Evolutionary conservation across 352 stramenopile species (phyloP).

Genomic region (Phytophthora foliorum): DNA sequence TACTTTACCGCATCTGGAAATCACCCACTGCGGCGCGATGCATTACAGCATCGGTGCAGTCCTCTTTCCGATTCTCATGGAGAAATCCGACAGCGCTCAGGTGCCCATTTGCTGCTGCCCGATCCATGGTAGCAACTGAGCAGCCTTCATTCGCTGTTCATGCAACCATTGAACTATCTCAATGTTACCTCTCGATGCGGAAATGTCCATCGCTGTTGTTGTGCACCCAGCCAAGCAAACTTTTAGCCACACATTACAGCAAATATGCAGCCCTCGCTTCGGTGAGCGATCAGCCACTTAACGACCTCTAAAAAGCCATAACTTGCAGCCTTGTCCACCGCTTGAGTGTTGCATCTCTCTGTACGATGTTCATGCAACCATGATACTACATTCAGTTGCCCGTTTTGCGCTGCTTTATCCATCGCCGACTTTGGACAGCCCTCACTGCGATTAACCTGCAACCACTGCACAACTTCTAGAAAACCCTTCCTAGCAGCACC

Average conservation of each 20-base stretch:
- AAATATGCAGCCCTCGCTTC: slow-evolving; percentile 18
- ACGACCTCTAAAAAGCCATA: slow-evolving; percentile 28
- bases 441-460: slow-evolving; percentile 22
- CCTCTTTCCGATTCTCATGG: slow-evolving; percentile 15
- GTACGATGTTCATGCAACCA: slow-evolving; percentile 29
- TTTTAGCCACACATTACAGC: slow-evolving; percentile 16
- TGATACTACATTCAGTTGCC: slow-evolving; percentile 26
- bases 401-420: slow-evolving; percentile 32
- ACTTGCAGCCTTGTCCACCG: slow-evolving; percentile 28
- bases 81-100: slow-evolving; percentile 17
- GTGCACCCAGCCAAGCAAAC: slow-evolving; percentile 19
- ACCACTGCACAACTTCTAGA: slow-evolving; percentile 29
- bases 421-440: slow-evolving; percentile 28
- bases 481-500: slow-evolving; percentile 27
- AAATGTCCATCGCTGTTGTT: slow-evolving; percentile 18
- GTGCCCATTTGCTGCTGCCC: slow-evolving; percentile 17
- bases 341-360: slow-evolving; percentile 28
- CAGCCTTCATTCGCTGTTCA: slow-evolving; percentile 17
- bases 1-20: slow-evolving; percentile 17
- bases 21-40: slow-evolving; percentile 13
- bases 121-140: slow-evolving; percentile 15
- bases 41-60: slow-evolving; percentile 15
- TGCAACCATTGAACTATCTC: slow-evolving; percentile 27
- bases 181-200: slow-evolving; percentile 14
- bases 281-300: slow-evolving; percentile 21